Evolutionary conservation across 352 stramenopile genomes (phyloP), one percentile per base, ranked within the genome.

Genomic region (Pythium dissotocum): DNA sequence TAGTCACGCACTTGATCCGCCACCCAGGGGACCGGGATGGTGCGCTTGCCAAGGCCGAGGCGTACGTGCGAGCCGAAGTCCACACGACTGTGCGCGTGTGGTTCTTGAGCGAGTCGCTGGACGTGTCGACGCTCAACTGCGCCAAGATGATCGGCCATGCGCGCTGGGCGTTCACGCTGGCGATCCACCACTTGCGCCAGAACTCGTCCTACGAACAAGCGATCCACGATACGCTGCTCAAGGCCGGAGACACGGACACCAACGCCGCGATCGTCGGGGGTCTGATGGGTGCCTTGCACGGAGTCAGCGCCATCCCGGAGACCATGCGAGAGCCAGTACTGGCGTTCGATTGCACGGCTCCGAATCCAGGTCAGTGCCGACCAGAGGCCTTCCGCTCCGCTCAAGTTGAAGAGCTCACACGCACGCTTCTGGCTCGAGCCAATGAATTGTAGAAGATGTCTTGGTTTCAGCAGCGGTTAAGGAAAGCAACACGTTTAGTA

Each of bases 241-340:
- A 85, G 38, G 80, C 72, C 21, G 80, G 78, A 1, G 80, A 88
- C 40, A 88, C 80, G 9, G 80, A 88, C 53, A 88, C 80, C 30
- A 88, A 88, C 64, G 80, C 80, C 7, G 80, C 77, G 14, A 88
- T 88, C 51, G 77, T 87, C 12, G 80, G 80, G 6, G 77, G 75
- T 0, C 30, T 88, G 1, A 72, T 88, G 24, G 80, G 80, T 12
- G 80, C 80, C 9, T 51, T 88, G 36, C 80, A 88, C 36, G 80
- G 78, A 18, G 70, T 75, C 13, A 63, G 72, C 1, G 57, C 61
- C n/a, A 83, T 88, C 44, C 80, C 80, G 3, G 42, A 56, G 42
- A 74, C 58, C 58, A 88, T 88, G 76, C 76, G 73, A 13, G 53
- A 61, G 7, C 74, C 72, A 2, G 80, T 88, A 16, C 72, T 85